A percentile compares a stretch with the other conserved stretches of the same genome.
phyloP scores from a whole-genome alignment of 2,329 filamentous ascomycete genomes.

The Nemania sp. region DNA sequence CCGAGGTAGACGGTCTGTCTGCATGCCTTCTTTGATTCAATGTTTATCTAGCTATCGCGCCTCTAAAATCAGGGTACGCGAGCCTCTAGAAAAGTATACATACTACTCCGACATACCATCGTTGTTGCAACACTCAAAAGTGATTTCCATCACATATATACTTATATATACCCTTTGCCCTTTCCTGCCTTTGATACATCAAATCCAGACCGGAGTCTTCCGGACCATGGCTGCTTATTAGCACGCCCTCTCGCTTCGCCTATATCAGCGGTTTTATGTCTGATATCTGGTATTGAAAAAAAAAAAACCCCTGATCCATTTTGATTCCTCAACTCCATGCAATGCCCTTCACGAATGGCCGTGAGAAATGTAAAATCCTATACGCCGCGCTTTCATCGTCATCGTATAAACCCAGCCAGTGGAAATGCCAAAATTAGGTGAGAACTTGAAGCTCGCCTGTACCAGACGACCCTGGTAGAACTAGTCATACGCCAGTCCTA shows the following conservation, averaged over 20 bases:
- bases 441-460: constrained; percentile 4
- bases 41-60: background rate
- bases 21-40: background rate
- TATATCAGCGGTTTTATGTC: background rate
- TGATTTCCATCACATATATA: background rate
- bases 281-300: constrained; percentile 7
- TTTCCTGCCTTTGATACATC: background rate
- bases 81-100: background rate
- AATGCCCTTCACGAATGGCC: constrained; percentile 20
- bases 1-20: background rate
- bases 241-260: background rate
- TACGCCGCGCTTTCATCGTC: constrained; percentile 27
- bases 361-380: constrained; percentile 11
- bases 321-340: constrained; percentile 21
- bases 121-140: background rate
- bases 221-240: too few species aligned
- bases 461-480: constrained; percentile 19
- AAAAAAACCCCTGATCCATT: background rate
- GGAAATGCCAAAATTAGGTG: constrained; percentile 8
- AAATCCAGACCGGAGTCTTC: background rate
- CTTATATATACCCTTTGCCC: constrained; percentile 7
- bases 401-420: constrained; percentile 12
- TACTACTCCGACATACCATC: background rate
- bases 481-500: constrained; percentile 9
- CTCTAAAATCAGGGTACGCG: background rate